Evolutionary conservation across 1,284 basidiomycete species (phyloP).

Genomic region (Jaminaea rosea): DNA sequence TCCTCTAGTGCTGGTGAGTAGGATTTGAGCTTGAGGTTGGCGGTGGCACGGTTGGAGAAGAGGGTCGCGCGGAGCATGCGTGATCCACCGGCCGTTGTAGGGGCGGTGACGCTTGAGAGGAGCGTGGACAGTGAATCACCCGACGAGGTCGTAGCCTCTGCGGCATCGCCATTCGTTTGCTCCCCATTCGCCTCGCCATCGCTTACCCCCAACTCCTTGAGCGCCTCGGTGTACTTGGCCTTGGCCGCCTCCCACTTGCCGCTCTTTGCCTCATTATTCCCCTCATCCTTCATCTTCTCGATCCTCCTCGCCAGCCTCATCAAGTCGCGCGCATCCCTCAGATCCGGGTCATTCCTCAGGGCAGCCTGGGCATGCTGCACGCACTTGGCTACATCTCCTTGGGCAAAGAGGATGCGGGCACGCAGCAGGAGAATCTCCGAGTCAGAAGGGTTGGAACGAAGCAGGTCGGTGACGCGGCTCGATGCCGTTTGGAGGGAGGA

Average conservation of each 20-base stretch:
- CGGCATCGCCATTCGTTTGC: constrained; percentile 24
- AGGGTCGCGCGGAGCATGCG: constrained; percentile 55
- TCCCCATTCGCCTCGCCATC: constrained; percentile 30
- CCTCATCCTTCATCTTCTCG: constrained; percentile 72
- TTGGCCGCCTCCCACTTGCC: constrained; percentile 51
- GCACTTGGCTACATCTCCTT: constrained; percentile 61
- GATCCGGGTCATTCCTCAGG: constrained; percentile 69
- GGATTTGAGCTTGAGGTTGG: constrained; percentile 61
- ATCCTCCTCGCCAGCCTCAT: constrained; percentile 69
- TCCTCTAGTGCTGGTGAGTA: constrained; percentile 64
- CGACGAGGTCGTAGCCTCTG: constrained; percentile 17
- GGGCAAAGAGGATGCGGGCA: constrained; percentile 68
- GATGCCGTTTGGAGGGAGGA: constrained; percentile 24
- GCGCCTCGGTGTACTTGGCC: constrained; percentile 46
- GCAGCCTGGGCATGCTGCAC: constrained; percentile 65
- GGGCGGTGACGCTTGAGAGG: neutral
- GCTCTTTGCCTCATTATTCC: constrained; percentile 60
- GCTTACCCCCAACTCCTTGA: constrained; percentile 7
- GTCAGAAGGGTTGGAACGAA: constrained; percentile 63
- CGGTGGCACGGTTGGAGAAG: constrained; percentile 73
- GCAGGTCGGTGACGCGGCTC: constrained; percentile 57
- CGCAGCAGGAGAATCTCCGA: constrained; percentile 73
- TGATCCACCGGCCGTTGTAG: neutral
- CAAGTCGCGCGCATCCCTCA: constrained; percentile 61
- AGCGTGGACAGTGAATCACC: neutral